These are phyloP conservation scores for Guyanaporus albipodus DNA, from an alignment of 768 basidiomycete genomes.

Conservation along the genomic window DNA sequence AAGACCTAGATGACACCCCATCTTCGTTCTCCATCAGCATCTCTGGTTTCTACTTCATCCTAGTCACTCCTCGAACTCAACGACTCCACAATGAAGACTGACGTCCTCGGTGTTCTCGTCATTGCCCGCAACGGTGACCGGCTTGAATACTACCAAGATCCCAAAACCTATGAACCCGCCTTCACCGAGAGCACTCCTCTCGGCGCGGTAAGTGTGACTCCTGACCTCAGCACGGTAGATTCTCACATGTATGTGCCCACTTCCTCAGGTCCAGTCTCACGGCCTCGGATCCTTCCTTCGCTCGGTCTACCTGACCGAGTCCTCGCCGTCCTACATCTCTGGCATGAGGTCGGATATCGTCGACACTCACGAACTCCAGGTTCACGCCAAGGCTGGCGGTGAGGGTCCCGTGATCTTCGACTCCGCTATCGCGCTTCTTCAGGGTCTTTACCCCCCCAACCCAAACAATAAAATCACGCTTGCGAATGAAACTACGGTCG, in stretches of 20 bases:
- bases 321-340: slow-evolving; percentile 66
- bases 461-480: slow-evolving; percentile 66
- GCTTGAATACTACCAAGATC: slow-evolving; percentile 65
- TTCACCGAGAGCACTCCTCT: slow-evolving; percentile 71
- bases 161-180: slow-evolving; percentile 57
- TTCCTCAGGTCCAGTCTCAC: slow-evolving; percentile 58
- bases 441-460: slow-evolving; percentile 85
- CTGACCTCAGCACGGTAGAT: neutral
- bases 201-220: slow-evolving; percentile 51
- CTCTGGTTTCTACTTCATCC: slow-evolving; percentile 17
- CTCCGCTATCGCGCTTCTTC: slow-evolving; percentile 78
- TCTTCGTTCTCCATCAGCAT: slow-evolving; percentile 14
- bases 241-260: neutral
- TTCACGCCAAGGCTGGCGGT: slow-evolving; percentile 78
- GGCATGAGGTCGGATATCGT: slow-evolving; percentile 66
- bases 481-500: slow-evolving; percentile 70
- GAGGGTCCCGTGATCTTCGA: slow-evolving; percentile 87
- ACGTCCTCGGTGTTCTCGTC: slow-evolving; percentile 75
- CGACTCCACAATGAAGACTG: slow-evolving; percentile 26
- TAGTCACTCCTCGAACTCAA: slow-evolving; percentile 12
- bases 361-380: slow-evolving; percentile 67
- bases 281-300: slow-evolving; percentile 61
- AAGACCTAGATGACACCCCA: slow-evolving; percentile 14
- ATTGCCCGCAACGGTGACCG: slow-evolving; percentile 80
- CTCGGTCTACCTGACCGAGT: slow-evolving; percentile 58